Percentiles rank a stretch among this genome's conserved stretches.
phyloP scores from a whole-genome alignment of 768 basidiomycete species.

The Gymnopilus dilepis region DNA sequence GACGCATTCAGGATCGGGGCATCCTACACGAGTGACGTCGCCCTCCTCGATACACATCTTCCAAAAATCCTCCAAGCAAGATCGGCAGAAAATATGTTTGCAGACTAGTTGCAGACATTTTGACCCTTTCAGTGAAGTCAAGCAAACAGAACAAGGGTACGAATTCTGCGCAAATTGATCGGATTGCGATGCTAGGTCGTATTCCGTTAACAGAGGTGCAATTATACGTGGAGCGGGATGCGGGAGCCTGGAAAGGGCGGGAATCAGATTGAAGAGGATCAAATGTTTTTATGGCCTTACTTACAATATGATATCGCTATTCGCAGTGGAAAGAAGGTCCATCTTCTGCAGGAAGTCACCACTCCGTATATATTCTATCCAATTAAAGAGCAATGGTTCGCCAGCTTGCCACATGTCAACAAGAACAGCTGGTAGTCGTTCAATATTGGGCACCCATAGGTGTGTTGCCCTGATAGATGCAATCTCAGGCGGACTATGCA shows the following conservation, averaged over 20 bases:
- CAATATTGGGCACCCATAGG: constrained; percentile 58
- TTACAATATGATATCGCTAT: constrained; percentile 44
- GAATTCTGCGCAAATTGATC: constrained; percentile 65
- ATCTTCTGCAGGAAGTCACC: constrained; percentile 64
- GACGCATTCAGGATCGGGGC: constrained; percentile 82
- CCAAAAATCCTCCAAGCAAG: constrained; percentile 85
- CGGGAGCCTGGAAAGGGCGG: constrained; percentile 46
- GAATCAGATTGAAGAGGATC: neutral
- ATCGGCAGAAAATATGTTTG: constrained; percentile 82
- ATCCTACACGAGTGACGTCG: constrained; percentile 74
- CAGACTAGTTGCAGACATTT: constrained; percentile 76
- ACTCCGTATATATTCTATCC: constrained; percentile 74
- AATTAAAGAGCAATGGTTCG: constrained; percentile 66
- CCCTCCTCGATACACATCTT: constrained; percentile 81
- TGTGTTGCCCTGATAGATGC: constrained; percentile 59
- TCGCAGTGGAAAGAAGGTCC: constrained; percentile 38
- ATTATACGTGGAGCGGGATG: constrained; percentile 65
- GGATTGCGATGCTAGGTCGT: constrained; percentile 52
- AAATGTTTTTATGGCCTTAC: constrained; percentile 21
- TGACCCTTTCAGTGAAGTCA: constrained; percentile 74
- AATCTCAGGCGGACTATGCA: constrained; percentile 56
- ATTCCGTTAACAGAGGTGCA: constrained; percentile 48
- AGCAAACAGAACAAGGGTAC: constrained; percentile 79
- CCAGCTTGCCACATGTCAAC: constrained; percentile 65
- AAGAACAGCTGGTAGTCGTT: constrained; percentile 45